phyloP scores from a whole-genome alignment of 345 rosid genomes.

The Aquilaria malaccensis region DNA sequence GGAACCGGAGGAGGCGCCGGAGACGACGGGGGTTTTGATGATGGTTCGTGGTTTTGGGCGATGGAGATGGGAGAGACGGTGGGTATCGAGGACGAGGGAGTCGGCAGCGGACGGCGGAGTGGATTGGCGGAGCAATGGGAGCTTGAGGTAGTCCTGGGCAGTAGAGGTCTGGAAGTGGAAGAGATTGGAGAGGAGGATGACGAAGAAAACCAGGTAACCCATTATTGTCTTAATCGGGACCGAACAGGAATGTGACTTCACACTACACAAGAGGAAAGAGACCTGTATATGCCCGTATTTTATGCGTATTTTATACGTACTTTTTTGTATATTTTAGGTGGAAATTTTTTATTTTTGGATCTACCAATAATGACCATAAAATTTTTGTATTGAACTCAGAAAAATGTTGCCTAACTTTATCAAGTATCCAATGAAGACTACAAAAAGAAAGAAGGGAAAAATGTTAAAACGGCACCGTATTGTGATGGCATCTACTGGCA shows the following conservation, averaged over 20 bases:
- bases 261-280: too few species aligned
- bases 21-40: constrained; percentile 49
- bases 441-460: too few species aligned
- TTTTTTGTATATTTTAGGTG: too few species aligned
- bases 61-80: constrained; percentile 34
- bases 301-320: too few species aligned
- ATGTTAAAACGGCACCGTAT: too few species aligned
- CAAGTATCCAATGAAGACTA: too few species aligned
- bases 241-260: background rate
- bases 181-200: constrained; percentile 1
- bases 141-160: constrained; percentile 38
- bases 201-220: constrained; percentile 5
- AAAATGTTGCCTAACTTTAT: too few species aligned
- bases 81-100: constrained; percentile 32
- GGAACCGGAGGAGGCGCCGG: constrained; percentile 73
- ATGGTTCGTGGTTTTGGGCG: constrained; percentile 13
- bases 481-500: too few species aligned
- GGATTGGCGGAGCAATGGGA: constrained; percentile 54
- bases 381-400: too few species aligned
- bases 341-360: too few species aligned
- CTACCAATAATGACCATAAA: too few species aligned
- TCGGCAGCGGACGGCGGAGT: constrained; percentile 36
- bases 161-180: constrained; percentile 3
- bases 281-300: too few species aligned
- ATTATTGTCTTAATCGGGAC: background rate